Percentiles rank a stretch among this genome's conserved stretches.
These are phyloP conservation scores for Neonectria magnoliae DNA, from an alignment of 2,329 filamentous ascomycete species.

Conservation along the genomic window DNA sequence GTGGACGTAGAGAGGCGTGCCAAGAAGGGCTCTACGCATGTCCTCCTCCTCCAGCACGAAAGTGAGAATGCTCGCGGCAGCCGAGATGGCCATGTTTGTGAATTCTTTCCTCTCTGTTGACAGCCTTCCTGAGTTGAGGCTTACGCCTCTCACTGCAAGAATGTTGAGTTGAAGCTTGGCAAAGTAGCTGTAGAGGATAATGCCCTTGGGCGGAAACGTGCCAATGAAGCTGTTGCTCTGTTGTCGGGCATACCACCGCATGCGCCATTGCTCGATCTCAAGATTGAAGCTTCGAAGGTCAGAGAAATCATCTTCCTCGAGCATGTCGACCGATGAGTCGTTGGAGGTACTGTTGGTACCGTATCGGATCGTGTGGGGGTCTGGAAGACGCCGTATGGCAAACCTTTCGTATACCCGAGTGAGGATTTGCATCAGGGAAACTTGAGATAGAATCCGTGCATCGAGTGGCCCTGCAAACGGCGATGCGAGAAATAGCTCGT, in stretches of 20 bases:
- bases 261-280: conserved; percentile 54
- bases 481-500: conserved; percentile 40
- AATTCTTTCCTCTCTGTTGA: conserved; percentile 32
- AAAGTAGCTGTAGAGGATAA: conserved; percentile 33
- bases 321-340: conserved; percentile 30
- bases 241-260: conserved; percentile 45
- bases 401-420: conserved; percentile 27
- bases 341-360: conserved; percentile 7
- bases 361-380: conserved; percentile 20
- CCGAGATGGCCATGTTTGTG: conserved; percentile 44
- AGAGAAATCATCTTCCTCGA: conserved; percentile 49
- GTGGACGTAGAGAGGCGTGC: conserved; percentile 49
- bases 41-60: conserved; percentile 48
- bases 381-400: conserved; percentile 14
- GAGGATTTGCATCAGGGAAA: conserved; percentile 29
- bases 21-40: conserved; percentile 44
- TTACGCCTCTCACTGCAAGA: conserved; percentile 26
- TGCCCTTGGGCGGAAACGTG: conserved; percentile 54
- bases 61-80: conserved; percentile 48
- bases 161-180: conserved; percentile 51
- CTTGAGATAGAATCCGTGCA: conserved; percentile 25
- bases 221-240: conserved; percentile 42
- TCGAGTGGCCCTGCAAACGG: conserved; percentile 28
- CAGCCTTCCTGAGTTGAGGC: conserved; percentile 16
- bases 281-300: conserved; percentile 52